phyloP scores from a whole-genome alignment of 805 yeast species.

The Saccharomycopsis sp. region DNA sequence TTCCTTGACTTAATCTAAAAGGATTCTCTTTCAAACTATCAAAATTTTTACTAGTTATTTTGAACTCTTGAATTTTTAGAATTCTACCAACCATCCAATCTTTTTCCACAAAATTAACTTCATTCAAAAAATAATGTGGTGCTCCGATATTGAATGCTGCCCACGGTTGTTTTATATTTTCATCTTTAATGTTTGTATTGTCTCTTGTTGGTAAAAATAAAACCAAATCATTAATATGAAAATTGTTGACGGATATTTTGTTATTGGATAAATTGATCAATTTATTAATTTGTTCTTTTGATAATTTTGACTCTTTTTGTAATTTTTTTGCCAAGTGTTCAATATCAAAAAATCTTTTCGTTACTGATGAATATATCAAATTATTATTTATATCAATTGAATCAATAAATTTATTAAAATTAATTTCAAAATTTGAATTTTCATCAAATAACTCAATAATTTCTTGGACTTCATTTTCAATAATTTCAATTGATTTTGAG shows the following conservation, averaged over 20 bases:
- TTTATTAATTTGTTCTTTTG: conserved; percentile 25
- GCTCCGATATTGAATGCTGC: conserved; percentile 89
- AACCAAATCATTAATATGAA: conserved; percentile 67
- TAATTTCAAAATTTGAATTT: conserved; percentile 22
- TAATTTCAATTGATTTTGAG: conserved; percentile 9
- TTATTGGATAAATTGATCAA: conserved; percentile 27
- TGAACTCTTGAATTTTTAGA: conserved; percentile 40
- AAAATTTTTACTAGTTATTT: conserved; percentile 36
- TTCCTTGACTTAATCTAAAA: conserved; percentile 50
- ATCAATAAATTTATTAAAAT: conserved; percentile 20
- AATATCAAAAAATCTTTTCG: conserved; percentile 77
- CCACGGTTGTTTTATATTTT: conserved; percentile 47
- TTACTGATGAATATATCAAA: conserved; percentile 35
- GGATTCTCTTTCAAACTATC: conserved; percentile 42
- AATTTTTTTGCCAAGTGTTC: conserved; percentile 81
- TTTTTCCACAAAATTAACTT: conserved; percentile 26
- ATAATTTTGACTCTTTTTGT: conserved; percentile 56
- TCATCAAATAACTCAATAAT: conserved; percentile 18
- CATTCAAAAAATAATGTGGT: conserved; percentile 68
- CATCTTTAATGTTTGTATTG: conserved; percentile 17
- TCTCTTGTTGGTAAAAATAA: conserved; percentile 69
- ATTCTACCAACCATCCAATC: conserved; percentile 85
- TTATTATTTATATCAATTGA: conserved; percentile 19
- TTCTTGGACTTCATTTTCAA: conserved; percentile 7
- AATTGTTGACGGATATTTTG: conserved; percentile 57